Base-by-base conservation (phyloP, 306 rosid genomes). In the Rubus idaeus region DNA sequence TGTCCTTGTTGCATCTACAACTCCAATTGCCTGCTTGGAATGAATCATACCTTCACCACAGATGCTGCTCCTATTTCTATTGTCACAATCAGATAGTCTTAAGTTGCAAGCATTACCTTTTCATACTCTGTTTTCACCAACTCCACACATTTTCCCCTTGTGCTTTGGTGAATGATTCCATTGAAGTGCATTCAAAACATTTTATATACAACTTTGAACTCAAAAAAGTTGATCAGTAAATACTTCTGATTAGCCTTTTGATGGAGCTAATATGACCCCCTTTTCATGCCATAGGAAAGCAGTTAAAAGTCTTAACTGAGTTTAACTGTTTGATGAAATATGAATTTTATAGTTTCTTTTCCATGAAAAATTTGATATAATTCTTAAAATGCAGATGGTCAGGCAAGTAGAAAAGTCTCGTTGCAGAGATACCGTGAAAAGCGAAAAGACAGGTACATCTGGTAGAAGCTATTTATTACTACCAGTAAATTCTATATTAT, bases 391-490 rank as follows among this genome's bases (percentile, higher is more conserved):
- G 88, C 86, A 84, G 98, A 96, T 79, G 97, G 98, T 68, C 97
- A 87, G 81, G 94, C 89, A 44, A 91, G 88, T 90, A 84, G 99
- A 77, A 71, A 89, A 87, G 84, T 85, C 75, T 92, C 90, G 5
- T 53, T 96, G 86, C 94, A 96, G 85, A 93, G 98, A 78, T 96
- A 92, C 81, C 90, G 2, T 64, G 98, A 92, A 82, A 96, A 96
- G 91, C 86, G 91, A 73, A 96, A 89, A 79, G 98, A 92, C 90
- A 96, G 99, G 99, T 96, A 76, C 37, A 77, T 75, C 47, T 35
- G 60, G 42, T 71, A 45, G 63, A 71, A 56, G 70, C 64, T 14
- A 10, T 41, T 23, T 3, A 30, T 81, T 70, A 10, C 35, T 8
- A 13, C 80, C 76, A 74, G 57, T 61, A 35, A 70, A 80, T 70